phyloP scores from a whole-genome alignment of 352 stramenopile species.

The Saprolegnia diclina region DNA sequence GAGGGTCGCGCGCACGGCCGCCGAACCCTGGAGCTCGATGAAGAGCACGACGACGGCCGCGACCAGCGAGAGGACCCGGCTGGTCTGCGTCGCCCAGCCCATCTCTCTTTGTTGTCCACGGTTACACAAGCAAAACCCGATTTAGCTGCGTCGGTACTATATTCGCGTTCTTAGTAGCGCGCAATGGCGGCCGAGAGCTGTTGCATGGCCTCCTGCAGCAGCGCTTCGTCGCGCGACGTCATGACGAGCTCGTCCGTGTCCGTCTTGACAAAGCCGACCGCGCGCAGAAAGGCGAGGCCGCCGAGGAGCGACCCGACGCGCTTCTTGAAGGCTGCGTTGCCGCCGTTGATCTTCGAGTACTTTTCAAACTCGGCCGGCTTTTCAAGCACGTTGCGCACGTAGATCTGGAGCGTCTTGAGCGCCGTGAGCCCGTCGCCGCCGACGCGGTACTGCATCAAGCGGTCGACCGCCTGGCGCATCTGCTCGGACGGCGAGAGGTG shows the following conservation, averaged over 20 bases:
- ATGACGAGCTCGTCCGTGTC: slow-evolving; percentile 48
- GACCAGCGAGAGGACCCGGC: no score
- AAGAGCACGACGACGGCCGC: no score
- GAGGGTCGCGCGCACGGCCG: no score
- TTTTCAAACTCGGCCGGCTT: slow-evolving; percentile 82
- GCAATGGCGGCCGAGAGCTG: slow-evolving; percentile 22
- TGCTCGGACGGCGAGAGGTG: slow-evolving; percentile 57
- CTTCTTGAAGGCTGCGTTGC: slow-evolving; percentile 87
- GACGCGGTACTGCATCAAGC: slow-evolving; percentile 83
- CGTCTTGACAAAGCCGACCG: slow-evolving; percentile 85
- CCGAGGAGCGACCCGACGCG: slow-evolving; percentile 80
- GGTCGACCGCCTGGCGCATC: slow-evolving; percentile 62
- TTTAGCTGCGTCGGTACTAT: no score
- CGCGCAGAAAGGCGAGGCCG: slow-evolving; percentile 79
- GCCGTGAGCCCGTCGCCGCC: slow-evolving; percentile 71
- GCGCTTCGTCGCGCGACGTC: slow-evolving; percentile 50
- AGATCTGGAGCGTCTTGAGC: slow-evolving; percentile 81
- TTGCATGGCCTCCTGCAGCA: slow-evolving; percentile 34
- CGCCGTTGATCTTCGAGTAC: slow-evolving; percentile 87
- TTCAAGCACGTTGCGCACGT: slow-evolving; percentile 83
- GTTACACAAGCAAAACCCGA: no score
- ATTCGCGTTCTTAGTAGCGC: no score
- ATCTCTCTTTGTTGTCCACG: no score
- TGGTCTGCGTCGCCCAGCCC: neutral
- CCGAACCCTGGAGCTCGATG: no score